Evolutionary conservation across 176 grass and related monocot genomes (phyloP), one percentile per base, ranked within the genome.

Genomic region (Otatea glauca): DNA sequence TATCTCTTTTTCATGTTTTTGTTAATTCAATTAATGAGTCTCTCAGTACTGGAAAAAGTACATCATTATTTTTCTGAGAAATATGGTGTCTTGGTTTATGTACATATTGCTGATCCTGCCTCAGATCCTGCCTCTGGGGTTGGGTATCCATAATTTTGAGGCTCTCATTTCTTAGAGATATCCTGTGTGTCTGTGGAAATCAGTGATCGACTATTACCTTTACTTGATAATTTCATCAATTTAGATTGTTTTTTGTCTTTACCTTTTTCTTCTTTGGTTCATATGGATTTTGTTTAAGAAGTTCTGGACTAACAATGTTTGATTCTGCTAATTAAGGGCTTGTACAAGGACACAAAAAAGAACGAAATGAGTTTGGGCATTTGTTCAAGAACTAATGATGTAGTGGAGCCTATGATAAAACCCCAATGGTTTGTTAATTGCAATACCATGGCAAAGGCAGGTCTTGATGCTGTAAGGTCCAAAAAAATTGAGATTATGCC

Each of bases 351-450:
- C 60, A 87, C 90, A 61, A 88, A 92, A 81, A 97, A 94, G 81
- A 97, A 97, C 32, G 92, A 94, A 97, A 97, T 97, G 95, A 94
- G 65, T 34, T 87, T 97, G 81, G 95, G 95, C 16, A 62, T 90
- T 76, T 97, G 95, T 89, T 97, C 95, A 54, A 92, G 95, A 85
- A 92, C 68, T 86, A 89, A 88, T 83, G 95, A 97, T 79, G 89
- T 97, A 24, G 84, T 97, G 34, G 92, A 97, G 69, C 92, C 95
- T 35, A 92, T 92, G 90, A 76, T 97, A 78, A 97, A 92, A 65
- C 90, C 92, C 32, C 95, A 97, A 64, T 97, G 95, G 90, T 94
- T 94, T 88, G 92, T 97, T 78, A 88, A 86, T 78, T 97, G 95
- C 65, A 75, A 86, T 66, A 89, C 83, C 29, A 97, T 97, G 95